Conservation (phyloP, 2,329 filamentous ascomycete species). For the Aspergillus novofumigatus region DNA sequence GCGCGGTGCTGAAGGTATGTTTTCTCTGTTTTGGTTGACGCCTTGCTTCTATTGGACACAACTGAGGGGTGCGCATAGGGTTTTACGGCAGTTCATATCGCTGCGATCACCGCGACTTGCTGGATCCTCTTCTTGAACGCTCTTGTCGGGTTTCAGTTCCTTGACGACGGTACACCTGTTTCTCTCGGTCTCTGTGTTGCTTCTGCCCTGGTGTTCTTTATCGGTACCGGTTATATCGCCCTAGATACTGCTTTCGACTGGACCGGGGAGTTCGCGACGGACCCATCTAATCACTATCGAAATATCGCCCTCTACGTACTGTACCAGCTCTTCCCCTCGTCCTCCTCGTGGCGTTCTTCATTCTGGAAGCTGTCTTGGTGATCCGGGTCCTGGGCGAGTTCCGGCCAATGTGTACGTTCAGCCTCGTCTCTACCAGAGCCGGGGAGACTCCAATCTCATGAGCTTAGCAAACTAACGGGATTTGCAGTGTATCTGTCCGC, state of each 20-base stretch:
- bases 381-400: conserved; percentile 80
- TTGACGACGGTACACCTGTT: conserved; percentile 86
- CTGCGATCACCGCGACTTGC: conserved; percentile 77
- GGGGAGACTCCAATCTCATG: background rate
- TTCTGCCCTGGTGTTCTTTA: conserved; percentile 69
- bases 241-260: conserved; percentile 87
- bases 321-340: conserved; percentile 83
- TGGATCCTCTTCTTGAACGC: conserved; percentile 94
- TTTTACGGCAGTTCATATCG: conserved; percentile 87
- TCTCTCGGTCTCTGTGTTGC: conserved; percentile 71
- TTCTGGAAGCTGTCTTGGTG: conserved; percentile 79
- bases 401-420: conserved; percentile 72
- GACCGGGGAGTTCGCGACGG: conserved; percentile 71
- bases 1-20: conserved; percentile 65
- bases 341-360: conserved; percentile 82
- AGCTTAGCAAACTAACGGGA: conserved; percentile 1
- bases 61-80: conserved; percentile 49
- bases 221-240: conserved; percentile 92
- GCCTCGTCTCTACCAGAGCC: background rate
- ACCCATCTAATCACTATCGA: conserved; percentile 54
- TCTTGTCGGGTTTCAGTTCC: conserved; percentile 83
- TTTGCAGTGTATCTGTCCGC: conserved; percentile 64
- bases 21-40: background rate
- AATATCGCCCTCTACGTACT: conserved; percentile 88
- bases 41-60: background rate